Conservation (phyloP, 495 filamentous ascomycete species). For the Aspergillus funiculosus region DNA sequence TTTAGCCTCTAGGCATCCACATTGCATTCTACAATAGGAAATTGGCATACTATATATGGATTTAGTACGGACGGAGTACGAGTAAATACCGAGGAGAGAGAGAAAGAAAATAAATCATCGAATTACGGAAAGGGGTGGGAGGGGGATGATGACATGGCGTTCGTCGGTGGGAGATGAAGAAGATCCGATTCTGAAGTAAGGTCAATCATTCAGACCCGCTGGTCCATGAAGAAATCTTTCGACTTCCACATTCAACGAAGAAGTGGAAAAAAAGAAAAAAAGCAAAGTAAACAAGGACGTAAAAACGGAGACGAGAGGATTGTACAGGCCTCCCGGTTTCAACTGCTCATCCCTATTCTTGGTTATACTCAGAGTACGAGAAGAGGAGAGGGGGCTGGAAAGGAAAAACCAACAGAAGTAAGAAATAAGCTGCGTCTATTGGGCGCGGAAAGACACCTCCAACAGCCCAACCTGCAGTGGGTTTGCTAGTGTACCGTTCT, state of each 20-base stretch:
- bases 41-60: no score
- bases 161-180: slow-evolving; percentile 1
- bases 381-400: slow-evolving; percentile 10
- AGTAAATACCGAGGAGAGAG: background rate
- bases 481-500: slow-evolving; percentile 23
- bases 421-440: slow-evolving; percentile 11
- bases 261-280: background rate
- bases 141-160: slow-evolving; percentile 1
- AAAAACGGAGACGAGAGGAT: background rate
- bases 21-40: no score
- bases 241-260: background rate
- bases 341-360: background rate
- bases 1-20: no score
- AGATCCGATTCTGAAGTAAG: slow-evolving; percentile 10
- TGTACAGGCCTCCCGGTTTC: background rate
- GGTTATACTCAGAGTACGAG: no score
- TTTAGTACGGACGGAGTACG: no score
- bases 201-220: slow-evolving; percentile 11
- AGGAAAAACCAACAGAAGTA: slow-evolving; percentile 19
- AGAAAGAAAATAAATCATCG: background rate
- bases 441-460: slow-evolving; percentile 17
- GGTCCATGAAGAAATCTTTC: slow-evolving; percentile 3
- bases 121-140: slow-evolving; percentile 2
- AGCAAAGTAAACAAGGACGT: background rate
- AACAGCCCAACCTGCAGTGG: slow-evolving; percentile 22